Conservation (phyloP, 805 yeast genomes). For the Wickerhamiella kurtzmanii region DNA sequence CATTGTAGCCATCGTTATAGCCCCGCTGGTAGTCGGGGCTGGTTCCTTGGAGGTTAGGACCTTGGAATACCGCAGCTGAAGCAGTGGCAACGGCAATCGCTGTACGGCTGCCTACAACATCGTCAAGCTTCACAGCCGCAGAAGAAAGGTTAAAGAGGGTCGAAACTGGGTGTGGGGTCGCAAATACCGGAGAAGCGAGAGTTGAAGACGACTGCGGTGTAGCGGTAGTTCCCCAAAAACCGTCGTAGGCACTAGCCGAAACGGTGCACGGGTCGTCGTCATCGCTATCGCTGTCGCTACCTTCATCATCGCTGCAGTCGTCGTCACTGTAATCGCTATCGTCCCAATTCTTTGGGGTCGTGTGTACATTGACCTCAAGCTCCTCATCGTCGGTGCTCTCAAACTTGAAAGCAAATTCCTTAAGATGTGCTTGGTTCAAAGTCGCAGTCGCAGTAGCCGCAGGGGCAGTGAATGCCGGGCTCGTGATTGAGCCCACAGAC, state of each 20-base stretch:
- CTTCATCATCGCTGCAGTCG: slow-evolving; percentile 10
- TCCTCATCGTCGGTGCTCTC: slow-evolving; percentile 15
- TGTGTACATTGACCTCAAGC: slow-evolving; percentile 14
- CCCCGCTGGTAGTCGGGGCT: slow-evolving; percentile 1
- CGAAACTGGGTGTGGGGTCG: neutral
- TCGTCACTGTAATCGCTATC: slow-evolving; percentile 7
- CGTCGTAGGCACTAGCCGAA: neutral
- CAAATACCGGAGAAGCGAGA: neutral
- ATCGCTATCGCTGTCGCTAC: slow-evolving; percentile 9
- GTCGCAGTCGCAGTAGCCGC: slow-evolving; percentile 1
- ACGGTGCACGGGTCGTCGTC: slow-evolving; percentile 2
- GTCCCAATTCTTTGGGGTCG: slow-evolving; percentile 2
- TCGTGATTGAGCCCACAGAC: neutral
- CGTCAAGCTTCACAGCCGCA: neutral
- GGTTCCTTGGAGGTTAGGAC: neutral
- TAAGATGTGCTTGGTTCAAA: too few species aligned
- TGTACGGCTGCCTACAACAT: too few species aligned
- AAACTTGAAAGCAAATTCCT: slow-evolving; percentile 11
- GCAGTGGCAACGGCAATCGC: neutral
- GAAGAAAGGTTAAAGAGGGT: neutral
- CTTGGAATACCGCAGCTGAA: neutral
- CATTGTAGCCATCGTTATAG: neutral
- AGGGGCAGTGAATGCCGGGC: neutral
- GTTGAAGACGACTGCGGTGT: too few species aligned
- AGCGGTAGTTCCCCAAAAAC: neutral